phyloP scores from a whole-genome alignment of 2,329 filamentous ascomycete genomes.

The Xylariaceae sp. region DNA sequence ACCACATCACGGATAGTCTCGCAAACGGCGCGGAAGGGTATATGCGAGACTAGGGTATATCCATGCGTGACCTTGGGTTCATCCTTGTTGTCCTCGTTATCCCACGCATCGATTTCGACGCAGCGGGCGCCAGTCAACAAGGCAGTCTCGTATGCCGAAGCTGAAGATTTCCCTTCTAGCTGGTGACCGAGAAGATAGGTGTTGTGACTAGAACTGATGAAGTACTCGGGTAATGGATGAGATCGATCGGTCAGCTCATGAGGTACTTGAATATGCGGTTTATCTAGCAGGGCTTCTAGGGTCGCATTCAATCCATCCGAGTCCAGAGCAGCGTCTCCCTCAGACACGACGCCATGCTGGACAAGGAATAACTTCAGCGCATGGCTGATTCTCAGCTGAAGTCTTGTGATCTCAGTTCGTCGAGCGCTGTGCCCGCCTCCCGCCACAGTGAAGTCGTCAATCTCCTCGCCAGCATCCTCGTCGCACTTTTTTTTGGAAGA shows the following conservation, averaged over 20 bases:
- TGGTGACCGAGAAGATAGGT: conserved; percentile 75
- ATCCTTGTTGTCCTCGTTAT: conserved; percentile 62
- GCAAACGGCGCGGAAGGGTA: conserved; percentile 68
- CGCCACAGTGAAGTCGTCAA: conserved; percentile 57
- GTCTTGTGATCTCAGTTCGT: conserved; percentile 53
- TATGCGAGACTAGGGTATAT: conserved; percentile 70
- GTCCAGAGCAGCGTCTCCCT: conserved; percentile 54
- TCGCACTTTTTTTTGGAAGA: conserved; percentile 45
- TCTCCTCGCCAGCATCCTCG: conserved; percentile 59
- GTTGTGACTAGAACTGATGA: conserved; percentile 75
- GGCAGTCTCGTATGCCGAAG: conserved; percentile 67
- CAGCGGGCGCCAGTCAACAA: conserved; percentile 69
- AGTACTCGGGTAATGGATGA: conserved; percentile 70
- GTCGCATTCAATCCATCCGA: conserved; percentile 50
- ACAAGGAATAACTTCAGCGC: conserved; percentile 62
- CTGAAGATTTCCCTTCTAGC: conserved; percentile 67
- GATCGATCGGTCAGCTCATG: conserved; percentile 60
- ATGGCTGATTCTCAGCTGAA: conserved; percentile 63
- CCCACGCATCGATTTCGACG: conserved; percentile 78
- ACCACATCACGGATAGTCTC: conserved; percentile 68
- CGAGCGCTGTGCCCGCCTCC: conserved; percentile 64
- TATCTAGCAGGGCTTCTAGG: conserved; percentile 59
- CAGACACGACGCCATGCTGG: conserved; percentile 56
- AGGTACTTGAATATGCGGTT: conserved; percentile 64
- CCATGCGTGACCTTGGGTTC: conserved; percentile 76